Conservation (phyloP, 306 rosid genomes). For the Sophora flavescens region DNA sequence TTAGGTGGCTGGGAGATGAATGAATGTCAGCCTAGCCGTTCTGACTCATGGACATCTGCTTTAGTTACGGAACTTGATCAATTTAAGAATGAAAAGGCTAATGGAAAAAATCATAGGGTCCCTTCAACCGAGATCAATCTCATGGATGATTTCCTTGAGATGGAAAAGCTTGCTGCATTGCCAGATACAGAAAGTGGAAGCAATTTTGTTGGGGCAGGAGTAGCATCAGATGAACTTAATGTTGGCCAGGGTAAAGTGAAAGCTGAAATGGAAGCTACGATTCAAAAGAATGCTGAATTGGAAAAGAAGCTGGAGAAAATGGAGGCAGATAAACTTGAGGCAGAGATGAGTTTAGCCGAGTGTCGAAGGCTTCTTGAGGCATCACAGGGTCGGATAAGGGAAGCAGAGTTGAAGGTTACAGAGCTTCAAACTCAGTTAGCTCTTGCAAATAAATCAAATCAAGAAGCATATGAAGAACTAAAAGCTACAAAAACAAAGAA, state of each 20-base stretch:
- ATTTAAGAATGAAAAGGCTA: conserved; percentile 48
- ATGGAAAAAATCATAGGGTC: conserved; percentile 45
- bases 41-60: conserved; percentile 55
- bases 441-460: conserved; percentile 56
- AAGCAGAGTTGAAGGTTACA: conserved; percentile 55
- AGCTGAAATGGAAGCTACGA: conserved; percentile 60
- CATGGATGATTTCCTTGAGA: conserved; percentile 95
- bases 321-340: conserved; percentile 56
- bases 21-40: conserved; percentile 53
- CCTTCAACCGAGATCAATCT: conserved; percentile 71
- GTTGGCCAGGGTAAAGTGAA: conserved; percentile 46
- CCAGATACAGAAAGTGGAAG: conserved; percentile 56
- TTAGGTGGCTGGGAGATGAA: conserved; percentile 47
- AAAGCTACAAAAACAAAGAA: conserved; percentile 53
- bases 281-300: conserved; percentile 56
- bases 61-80: conserved; percentile 51
- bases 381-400: conserved; percentile 54
- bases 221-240: conserved; percentile 40
- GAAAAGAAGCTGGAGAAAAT: conserved; percentile 60
- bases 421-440: conserved; percentile 64
- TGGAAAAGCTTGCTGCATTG: conserved; percentile 82
- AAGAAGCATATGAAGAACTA: conserved; percentile 63
- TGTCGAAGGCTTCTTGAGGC: conserved; percentile 60
- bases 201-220: conserved; percentile 45
- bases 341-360: conserved; percentile 57